phyloP scores from a whole-genome alignment of 768 basidiomycete genomes.

The Boletus vermiculosoides region DNA sequence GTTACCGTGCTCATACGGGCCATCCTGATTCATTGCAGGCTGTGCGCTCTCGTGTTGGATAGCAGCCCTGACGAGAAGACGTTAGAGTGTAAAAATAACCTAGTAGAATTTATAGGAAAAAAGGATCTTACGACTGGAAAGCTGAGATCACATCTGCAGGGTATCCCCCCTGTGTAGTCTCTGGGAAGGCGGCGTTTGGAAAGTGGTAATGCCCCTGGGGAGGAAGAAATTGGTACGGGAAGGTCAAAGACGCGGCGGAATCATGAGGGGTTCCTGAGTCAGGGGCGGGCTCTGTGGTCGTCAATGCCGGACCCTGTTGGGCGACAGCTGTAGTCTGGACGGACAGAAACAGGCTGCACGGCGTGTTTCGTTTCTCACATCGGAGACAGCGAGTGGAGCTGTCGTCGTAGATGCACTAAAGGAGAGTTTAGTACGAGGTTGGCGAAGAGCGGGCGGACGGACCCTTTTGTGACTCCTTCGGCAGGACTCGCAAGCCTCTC shows the following conservation, averaged over 20 bases:
- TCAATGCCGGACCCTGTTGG: slow-evolving; percentile 6
- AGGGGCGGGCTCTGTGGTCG: not conserved
- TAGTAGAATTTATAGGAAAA: not conserved
- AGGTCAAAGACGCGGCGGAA: slow-evolving; percentile 2
- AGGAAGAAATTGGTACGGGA: not conserved
- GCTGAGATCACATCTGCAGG: not conserved
- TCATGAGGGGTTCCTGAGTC: slow-evolving; percentile 2
- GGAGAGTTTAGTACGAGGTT: not conserved
- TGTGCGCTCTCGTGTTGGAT: slow-evolving; percentile 12
- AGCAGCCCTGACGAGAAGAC: slow-evolving; percentile 4
- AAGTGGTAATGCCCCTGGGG: slow-evolving; percentile 1
- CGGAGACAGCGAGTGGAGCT: slow-evolving; percentile 14
- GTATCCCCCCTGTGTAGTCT: slow-evolving; percentile 3
- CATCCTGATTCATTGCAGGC: slow-evolving; percentile 5
- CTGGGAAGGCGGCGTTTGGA: not conserved
- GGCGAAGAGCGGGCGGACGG: not conserved
- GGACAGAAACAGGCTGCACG: slow-evolving; percentile 20
- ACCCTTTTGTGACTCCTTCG: slow-evolving; percentile 30
- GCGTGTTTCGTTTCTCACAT: slow-evolving; percentile 9
- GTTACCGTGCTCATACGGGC: slow-evolving; percentile 5
- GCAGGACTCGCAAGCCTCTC: slow-evolving; percentile 25
- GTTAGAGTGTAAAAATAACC: not conserved
- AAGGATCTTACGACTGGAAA: slow-evolving; percentile 10
- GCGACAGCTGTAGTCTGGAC: not conserved
- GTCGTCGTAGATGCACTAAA: slow-evolving; percentile 21